Percentiles rank a stretch among this genome's conserved stretches.
Conservation (phyloP, 257 asterid genomes). For the Capsicum chinense region DNA sequence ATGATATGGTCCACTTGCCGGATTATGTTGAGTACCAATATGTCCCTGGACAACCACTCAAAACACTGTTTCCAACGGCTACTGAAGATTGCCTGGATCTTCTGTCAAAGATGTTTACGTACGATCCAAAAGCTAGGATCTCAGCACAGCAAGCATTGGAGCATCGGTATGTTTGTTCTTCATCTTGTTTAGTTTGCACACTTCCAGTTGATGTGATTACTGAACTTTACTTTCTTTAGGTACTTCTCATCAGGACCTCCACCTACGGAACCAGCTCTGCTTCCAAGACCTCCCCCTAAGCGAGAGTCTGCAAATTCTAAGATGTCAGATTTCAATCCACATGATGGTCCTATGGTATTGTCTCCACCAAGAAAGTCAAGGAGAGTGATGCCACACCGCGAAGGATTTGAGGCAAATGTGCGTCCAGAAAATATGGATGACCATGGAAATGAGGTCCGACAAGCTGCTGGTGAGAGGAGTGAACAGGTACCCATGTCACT, state of each 20-base stretch:
- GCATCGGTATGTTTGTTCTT: constrained; percentile 65
- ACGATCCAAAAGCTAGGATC: constrained; percentile 90
- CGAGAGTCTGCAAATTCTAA: constrained; percentile 61
- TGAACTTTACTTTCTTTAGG: constrained; percentile 47
- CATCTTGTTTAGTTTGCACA: constrained; percentile 24
- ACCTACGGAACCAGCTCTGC: constrained; percentile 89
- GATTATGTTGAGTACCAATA: constrained; percentile 74
- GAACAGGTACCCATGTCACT: constrained; percentile 85
- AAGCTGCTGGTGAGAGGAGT: constrained; percentile 67
- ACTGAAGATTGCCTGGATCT: constrained; percentile 91
- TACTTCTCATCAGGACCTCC: constrained; percentile 86
- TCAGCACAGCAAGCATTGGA: constrained; percentile 95
- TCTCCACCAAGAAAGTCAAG: constrained; percentile 97
- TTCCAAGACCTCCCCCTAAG: constrained; percentile 91
- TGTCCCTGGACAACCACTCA: constrained; percentile 52
- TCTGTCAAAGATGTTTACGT: constrained; percentile 79
- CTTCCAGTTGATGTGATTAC: constrained; percentile 18
- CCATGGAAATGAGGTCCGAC: constrained; percentile 64
- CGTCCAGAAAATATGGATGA: constrained; percentile 55
- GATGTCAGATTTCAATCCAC: constrained; percentile 62
- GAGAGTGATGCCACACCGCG: constrained; percentile 91
- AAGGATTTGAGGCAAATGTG: constrained; percentile 68
- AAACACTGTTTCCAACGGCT: constrained; percentile 90
- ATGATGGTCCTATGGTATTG: constrained; percentile 77
- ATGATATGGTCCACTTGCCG: constrained; percentile 89